Conservation (phyloP, 371 early-diverging fungal genomes). For the Lichtheimia ramosa region DNA sequence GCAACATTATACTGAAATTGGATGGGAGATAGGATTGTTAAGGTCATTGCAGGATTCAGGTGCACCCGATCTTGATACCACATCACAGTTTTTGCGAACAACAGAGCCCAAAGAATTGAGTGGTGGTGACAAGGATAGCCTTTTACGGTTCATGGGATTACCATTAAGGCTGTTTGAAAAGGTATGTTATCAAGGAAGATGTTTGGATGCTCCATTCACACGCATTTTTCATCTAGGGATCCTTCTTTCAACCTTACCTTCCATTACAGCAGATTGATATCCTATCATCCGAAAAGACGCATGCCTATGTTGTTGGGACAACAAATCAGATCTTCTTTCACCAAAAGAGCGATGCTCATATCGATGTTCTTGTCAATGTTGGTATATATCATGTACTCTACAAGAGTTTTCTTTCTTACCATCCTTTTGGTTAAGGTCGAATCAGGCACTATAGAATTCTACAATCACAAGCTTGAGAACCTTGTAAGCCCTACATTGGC, state of each 20-base stretch:
- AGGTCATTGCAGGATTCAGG: conserved; percentile 68
- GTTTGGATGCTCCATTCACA: neutral
- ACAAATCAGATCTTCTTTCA: conserved; percentile 81
- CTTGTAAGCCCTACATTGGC: conserved; percentile 55
- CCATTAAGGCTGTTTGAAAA: conserved; percentile 77
- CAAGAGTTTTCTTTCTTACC: neutral
- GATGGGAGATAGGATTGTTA: conserved; percentile 43
- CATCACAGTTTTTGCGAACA: conserved; percentile 15
- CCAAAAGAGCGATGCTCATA: conserved; percentile 64
- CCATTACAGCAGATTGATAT: conserved; percentile 86
- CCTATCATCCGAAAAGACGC: conserved; percentile 64
- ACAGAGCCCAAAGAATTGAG: conserved; percentile 34
- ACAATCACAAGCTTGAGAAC: conserved; percentile 55
- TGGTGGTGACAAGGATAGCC: conserved; percentile 45
- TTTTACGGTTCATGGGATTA: conserved; percentile 60
- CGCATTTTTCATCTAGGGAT: conserved; percentile 46
- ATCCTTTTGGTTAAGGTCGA: conserved; percentile 51
- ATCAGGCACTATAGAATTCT: conserved; percentile 71
- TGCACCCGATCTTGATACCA: conserved; percentile 52
- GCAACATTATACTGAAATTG: neutral
- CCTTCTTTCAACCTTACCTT: conserved; percentile 83
- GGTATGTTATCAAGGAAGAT: conserved; percentile 28
- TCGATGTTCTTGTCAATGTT: conserved; percentile 80
- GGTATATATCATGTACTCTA: conserved; percentile 6
- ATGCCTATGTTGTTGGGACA: conserved; percentile 75